Evolutionary conservation across 2,329 filamentous ascomycete genomes (phyloP).

Genomic region (Sporothrix luriei): DNA sequence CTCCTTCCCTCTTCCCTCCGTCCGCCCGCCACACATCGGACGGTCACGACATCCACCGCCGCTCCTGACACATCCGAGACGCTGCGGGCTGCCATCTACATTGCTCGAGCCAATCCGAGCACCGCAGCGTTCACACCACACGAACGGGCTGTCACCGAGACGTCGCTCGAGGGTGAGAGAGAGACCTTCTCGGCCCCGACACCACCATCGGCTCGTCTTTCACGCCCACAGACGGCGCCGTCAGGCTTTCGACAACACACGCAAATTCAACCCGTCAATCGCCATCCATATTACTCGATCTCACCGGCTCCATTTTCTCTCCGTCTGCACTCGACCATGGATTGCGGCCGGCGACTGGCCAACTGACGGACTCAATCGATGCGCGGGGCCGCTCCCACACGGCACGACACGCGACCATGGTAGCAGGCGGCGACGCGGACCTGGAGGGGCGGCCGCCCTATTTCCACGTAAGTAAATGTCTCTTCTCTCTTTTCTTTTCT

Average conservation of each 20-base stretch:
- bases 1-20: background rate
- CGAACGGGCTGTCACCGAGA: background rate
- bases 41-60: background rate
- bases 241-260: background rate
- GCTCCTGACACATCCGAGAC: background rate
- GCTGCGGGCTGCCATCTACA: conserved; percentile 3
- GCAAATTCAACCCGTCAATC: background rate
- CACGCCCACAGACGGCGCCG: background rate
- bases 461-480: conserved; percentile 56
- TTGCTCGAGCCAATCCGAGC: conserved; percentile 27
- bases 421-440: conserved; percentile 42
- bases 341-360: conserved; percentile 32
- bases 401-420: conserved; percentile 36
- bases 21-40: conserved; percentile 1
- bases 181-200: background rate
- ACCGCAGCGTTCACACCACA: conserved; percentile 2
- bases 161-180: background rate
- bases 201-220: background rate
- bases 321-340: conserved; percentile 37
- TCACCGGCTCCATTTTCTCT: background rate
- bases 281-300: background rate
- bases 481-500: too few species aligned
- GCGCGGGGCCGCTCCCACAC: conserved; percentile 26
- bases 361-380: conserved; percentile 30
- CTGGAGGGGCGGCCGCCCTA: conserved; percentile 63